These are phyloP conservation scores for Trichoderma endophyticum DNA, from an alignment of 2,329 filamentous ascomycete genomes.

Conservation along the genomic window DNA sequence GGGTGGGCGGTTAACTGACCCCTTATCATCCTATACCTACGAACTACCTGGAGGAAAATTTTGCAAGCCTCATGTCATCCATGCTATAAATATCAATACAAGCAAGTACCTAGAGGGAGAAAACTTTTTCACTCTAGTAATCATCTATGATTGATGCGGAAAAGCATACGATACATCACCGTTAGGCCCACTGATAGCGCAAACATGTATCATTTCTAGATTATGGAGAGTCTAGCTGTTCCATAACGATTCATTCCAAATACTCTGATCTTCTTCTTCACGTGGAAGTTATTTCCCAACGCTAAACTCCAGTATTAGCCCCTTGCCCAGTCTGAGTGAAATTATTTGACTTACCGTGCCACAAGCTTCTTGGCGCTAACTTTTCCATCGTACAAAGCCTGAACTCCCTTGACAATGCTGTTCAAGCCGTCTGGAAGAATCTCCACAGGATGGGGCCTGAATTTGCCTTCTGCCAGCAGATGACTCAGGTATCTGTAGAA, in stretches of 20 bases:
- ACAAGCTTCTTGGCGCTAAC: conserved; percentile 18
- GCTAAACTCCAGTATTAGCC: background rate
- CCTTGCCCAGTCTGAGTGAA: background rate
- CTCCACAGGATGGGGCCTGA: conserved; percentile 15
- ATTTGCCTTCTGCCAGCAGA: conserved; percentile 1
- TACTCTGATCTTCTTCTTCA: background rate
- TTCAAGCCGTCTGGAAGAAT: conserved; percentile 19
- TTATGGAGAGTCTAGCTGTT: too few relatives aligned
- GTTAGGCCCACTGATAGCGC: background rate
- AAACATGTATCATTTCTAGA: background rate
- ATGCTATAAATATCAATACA: background rate
- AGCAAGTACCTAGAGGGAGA: background rate
- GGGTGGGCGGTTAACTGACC: background rate
- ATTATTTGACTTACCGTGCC: background rate
- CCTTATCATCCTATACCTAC: background rate
- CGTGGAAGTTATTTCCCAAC: background rate
- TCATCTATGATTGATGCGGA: background rate
- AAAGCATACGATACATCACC: background rate
- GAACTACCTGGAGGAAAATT: background rate
- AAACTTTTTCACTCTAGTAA: background rate
- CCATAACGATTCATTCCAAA: background rate
- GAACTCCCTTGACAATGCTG: conserved; percentile 11
- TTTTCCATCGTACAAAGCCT: conserved; percentile 15
- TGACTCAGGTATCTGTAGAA: conserved; percentile 6
- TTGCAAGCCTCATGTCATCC: background rate